phyloP scores from a whole-genome alignment of 192 early-diverging fungal genomes.

The Gonapodya prolifera region DNA sequence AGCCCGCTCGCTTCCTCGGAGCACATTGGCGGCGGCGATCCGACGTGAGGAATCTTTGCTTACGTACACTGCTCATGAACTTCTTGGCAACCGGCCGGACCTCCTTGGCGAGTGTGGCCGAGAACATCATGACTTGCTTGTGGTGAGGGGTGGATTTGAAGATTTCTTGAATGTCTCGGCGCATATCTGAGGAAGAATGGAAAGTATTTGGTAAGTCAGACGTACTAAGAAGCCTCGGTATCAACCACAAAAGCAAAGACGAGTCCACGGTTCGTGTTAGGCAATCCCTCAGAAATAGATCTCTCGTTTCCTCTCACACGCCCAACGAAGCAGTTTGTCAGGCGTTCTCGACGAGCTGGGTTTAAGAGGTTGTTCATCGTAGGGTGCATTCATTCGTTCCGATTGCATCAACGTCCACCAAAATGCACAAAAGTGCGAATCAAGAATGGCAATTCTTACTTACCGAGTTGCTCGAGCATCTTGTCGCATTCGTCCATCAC shows the following conservation, averaged over 20 bases:
- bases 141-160: conserved; percentile 86
- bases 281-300: neutral
- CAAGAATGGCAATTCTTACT: conserved; percentile 28
- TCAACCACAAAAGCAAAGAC: conserved; percentile 8
- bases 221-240: no score
- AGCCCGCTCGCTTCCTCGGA: no score
- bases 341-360: conserved; percentile 63
- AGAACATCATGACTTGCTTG: conserved; percentile 99
- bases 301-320: no score
- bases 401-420: conserved; percentile 9
- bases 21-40: no score
- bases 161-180: conserved; percentile 91
- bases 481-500: conserved; percentile 99
- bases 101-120: conserved; percentile 87
- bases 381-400: neutral
- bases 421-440: conserved; percentile 1
- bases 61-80: conserved; percentile 84
- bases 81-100: conserved; percentile 87
- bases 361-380: conserved; percentile 43
- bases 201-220: no score
- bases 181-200: conserved; percentile 72
- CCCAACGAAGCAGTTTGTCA: no score
- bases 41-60: conserved; percentile 91
- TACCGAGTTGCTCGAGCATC: conserved; percentile 85
- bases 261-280: neutral